Evolutionary conservation across 225 moss, liverwort and hornwort genomes (phyloP), one percentile per base, ranked within the genome.

Genomic region (Bryoerythrophyllum caledonicum): DNA sequence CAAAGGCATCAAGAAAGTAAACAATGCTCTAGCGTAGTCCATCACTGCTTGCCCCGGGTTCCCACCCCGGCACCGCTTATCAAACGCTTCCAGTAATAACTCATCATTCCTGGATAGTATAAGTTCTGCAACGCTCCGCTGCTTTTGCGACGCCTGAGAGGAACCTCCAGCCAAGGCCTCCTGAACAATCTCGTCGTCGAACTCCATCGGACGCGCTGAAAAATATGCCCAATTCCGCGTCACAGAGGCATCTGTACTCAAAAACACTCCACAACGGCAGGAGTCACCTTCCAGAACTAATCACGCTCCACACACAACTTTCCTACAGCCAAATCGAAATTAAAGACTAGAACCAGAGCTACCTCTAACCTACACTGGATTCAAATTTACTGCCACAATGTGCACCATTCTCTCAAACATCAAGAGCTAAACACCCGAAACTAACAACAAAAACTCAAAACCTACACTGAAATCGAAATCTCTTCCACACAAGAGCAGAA

Each of bases 11-110:
- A 95, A 72, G 61, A 80, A 88, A 74, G 79, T 51, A 75, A 91
- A 92, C 35, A 91, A 72, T 9, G 92, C 94, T 85, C 86, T 88
- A 30, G 86, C 77, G 75, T 91, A 95, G 14, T 92, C 89, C 76
- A 92, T 70, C 64, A 89, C 84, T 35, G 87, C 91, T 77, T 92
- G 86, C 72, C 94, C 90, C 34, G 83, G 60, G 51, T 82, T 85
- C 38, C 76, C 81, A 58, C 76, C 82, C 43, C 82, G 75, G 38
- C 86, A 89, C 37, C 92, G 84, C 78, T 84, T 92, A 1, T 86
- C 80, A 70, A 92, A 80, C 17, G 73, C 87, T 57, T 84, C 86
- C 46, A 85, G 62, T 16, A 95, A 64, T 23, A 76, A 59, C 60
- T 89, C 88, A 75, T 92, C 83, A 24, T 77, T 73, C 73, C 68